phyloP scores from a whole-genome alignment of 1,284 basidiomycete genomes.

The Bondarzewia mesenterica region DNA sequence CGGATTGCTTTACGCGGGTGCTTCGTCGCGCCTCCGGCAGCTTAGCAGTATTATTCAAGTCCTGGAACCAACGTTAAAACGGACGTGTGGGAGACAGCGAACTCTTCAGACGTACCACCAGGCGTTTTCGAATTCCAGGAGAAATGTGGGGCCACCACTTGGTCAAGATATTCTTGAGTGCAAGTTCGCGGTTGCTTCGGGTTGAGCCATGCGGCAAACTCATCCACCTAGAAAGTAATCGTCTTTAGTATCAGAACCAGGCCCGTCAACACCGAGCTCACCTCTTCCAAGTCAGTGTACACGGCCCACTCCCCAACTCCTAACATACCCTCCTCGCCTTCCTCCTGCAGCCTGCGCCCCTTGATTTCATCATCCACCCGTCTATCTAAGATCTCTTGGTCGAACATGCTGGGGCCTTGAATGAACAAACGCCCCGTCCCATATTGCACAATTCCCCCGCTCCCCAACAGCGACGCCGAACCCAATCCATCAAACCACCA shows the following conservation, averaged over 20 bases:
- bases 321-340: slow-evolving; percentile 68
- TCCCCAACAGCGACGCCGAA: slow-evolving; percentile 65
- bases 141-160: slow-evolving; percentile 86
- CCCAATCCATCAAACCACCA: slow-evolving; percentile 99
- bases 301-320: slow-evolving; percentile 81
- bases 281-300: slow-evolving; percentile 84
- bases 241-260: neutral
- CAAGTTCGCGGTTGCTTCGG: slow-evolving; percentile 81
- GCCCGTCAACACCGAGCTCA: slow-evolving; percentile 24
- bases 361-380: slow-evolving; percentile 53
- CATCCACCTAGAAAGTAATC: slow-evolving; percentile 53
- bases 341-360: slow-evolving; percentile 61
- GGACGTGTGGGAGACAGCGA: neutral
- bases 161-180: slow-evolving; percentile 70
- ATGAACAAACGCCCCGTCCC: slow-evolving; percentile 87
- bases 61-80: slow-evolving; percentile 31
- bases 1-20: slow-evolving; percentile 54
- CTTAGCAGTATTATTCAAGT: slow-evolving; percentile 56
- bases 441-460: slow-evolving; percentile 70
- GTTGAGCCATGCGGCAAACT: slow-evolving; percentile 86
- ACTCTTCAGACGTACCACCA: slow-evolving; percentile 43
- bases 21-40: slow-evolving; percentile 73
- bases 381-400: slow-evolving; percentile 54
- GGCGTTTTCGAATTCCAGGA: slow-evolving; percentile 71
- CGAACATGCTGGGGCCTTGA: slow-evolving; percentile 79